Conservation (phyloP, 495 filamentous ascomycete species). For the Amniculicola lignicola region DNA sequence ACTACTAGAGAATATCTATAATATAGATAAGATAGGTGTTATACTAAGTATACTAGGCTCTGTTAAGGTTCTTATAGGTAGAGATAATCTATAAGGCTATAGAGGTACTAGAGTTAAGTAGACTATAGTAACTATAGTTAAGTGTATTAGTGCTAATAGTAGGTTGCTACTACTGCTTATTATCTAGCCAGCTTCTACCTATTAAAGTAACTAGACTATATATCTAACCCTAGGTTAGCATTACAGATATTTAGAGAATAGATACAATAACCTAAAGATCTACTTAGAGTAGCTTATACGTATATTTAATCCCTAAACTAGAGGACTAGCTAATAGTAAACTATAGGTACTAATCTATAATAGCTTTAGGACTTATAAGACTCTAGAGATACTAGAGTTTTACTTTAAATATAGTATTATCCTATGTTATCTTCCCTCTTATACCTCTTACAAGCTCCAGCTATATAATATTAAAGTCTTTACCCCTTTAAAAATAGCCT, state of each 20-base stretch:
- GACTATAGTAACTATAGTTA: slow-evolving; percentile 39
- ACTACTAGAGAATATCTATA: slow-evolving; percentile 35
- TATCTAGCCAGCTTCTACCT: slow-evolving; percentile 42
- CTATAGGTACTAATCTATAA: slow-evolving; percentile 12
- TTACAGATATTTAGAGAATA: slow-evolving; percentile 34
- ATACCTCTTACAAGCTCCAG: neutral
- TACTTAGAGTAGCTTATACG: slow-evolving; percentile 40
- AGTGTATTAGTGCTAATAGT: slow-evolving; percentile 40
- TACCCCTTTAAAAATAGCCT: slow-evolving; percentile 8
- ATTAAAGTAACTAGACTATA: slow-evolving; percentile 38
- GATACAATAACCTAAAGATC: slow-evolving; percentile 40
- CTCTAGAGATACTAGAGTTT: neutral
- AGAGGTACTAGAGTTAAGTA: slow-evolving; percentile 30
- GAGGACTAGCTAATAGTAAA: slow-evolving; percentile 11
- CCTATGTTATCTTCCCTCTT: neutral
- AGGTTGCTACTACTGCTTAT: slow-evolving; percentile 32
- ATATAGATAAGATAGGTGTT: slow-evolving; percentile 28
- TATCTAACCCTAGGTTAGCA: slow-evolving; percentile 38
- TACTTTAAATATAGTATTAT: neutral
- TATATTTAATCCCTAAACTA: slow-evolving; percentile 39
- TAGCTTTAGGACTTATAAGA: neutral
- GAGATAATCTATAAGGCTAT: slow-evolving; percentile 37
- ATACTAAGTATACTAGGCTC: slow-evolving; percentile 42
- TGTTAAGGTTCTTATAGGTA: slow-evolving; percentile 42
- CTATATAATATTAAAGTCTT: neutral